phyloP scores from a whole-genome alignment of 164 flowering plant species.

The Houttuynia cordata region DNA sequence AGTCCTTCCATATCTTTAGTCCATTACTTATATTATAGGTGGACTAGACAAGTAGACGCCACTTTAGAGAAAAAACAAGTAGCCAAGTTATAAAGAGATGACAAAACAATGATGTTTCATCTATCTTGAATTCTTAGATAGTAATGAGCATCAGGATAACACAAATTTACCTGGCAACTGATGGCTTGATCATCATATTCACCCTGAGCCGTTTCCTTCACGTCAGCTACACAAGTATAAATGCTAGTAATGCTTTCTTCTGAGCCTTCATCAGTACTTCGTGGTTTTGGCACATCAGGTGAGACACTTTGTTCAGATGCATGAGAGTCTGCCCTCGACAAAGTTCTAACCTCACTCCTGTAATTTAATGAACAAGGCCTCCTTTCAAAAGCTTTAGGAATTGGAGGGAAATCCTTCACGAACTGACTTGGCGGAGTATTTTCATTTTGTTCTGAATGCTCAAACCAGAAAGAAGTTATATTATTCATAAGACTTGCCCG shows the following conservation, averaged over 20 bases:
- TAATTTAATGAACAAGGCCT: slow-evolving; percentile 18
- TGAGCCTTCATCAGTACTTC: slow-evolving; percentile 13
- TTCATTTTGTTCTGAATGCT: slow-evolving; percentile 18
- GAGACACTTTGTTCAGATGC: slow-evolving; percentile 18
- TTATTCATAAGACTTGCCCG: slow-evolving; percentile 24
- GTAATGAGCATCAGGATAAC: background rate
- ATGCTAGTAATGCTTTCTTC: slow-evolving; percentile 74
- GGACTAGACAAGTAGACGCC: too few species aligned
- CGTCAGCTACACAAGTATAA: slow-evolving; percentile 62
- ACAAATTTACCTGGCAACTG: slow-evolving; percentile 38
- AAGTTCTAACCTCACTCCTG: slow-evolving; percentile 12
- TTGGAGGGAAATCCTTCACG: slow-evolving; percentile 30
- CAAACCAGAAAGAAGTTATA: slow-evolving; percentile 14
- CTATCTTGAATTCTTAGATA: background rate
- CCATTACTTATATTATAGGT: too few species aligned
- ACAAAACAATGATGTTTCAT: background rate
- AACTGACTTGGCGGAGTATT: slow-evolving; percentile 29
- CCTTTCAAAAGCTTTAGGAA: slow-evolving; percentile 17
- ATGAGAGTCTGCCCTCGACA: slow-evolving; percentile 25
- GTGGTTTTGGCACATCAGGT: slow-evolving; percentile 15
- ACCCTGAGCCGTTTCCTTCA: slow-evolving; percentile 68
- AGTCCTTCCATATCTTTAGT: too few species aligned
- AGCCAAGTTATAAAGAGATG: background rate
- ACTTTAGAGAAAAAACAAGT: background rate
- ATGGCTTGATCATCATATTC: slow-evolving; percentile 45